phyloP scores from a whole-genome alignment of 805 yeast genomes.

The Candida silvicultrix region DNA sequence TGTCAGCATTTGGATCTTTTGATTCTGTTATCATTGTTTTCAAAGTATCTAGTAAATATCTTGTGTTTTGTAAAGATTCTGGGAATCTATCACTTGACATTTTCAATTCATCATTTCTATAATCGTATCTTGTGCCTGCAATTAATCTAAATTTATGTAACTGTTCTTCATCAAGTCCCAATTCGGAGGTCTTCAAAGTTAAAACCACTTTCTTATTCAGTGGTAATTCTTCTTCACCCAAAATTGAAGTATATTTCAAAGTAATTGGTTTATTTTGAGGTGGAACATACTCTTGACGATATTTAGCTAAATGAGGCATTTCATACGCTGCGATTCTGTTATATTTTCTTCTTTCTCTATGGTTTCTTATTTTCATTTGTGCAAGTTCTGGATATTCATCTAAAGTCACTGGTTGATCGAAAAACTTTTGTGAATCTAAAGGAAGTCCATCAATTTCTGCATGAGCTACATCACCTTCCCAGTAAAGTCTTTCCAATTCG shows the following conservation, averaged over 20 bases:
- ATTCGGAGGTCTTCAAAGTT: slow-evolving; percentile 43
- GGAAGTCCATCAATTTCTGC: neutral
- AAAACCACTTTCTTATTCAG: slow-evolving; percentile 66
- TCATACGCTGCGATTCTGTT: slow-evolving; percentile 88
- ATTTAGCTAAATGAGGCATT: slow-evolving; percentile 76
- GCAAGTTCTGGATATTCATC: slow-evolving; percentile 68
- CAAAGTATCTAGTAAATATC: slow-evolving; percentile 59
- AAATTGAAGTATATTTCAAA: slow-evolving; percentile 66
- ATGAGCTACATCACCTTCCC: slow-evolving; percentile 31
- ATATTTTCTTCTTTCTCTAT: slow-evolving; percentile 68
- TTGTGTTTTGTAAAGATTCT: slow-evolving; percentile 83
- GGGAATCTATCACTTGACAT: slow-evolving; percentile 60
- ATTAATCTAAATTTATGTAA: slow-evolving; percentile 72
- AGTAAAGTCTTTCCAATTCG: slow-evolving; percentile 30
- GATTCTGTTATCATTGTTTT: slow-evolving; percentile 58
- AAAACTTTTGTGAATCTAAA: neutral
- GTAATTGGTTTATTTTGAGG: slow-evolving; percentile 44
- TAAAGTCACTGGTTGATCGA: neutral
- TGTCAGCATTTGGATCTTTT: slow-evolving; percentile 50
- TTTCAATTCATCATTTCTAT: slow-evolving; percentile 49
- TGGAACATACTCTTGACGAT: slow-evolving; percentile 61
- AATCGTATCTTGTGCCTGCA: slow-evolving; percentile 73
- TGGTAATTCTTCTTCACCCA: slow-evolving; percentile 55
- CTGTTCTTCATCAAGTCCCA: slow-evolving; percentile 45
- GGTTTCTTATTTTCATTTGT: slow-evolving; percentile 63